Base-by-base conservation (phyloP, 768 basidiomycete genomes). In the Sistotremastrum suecicum region DNA sequence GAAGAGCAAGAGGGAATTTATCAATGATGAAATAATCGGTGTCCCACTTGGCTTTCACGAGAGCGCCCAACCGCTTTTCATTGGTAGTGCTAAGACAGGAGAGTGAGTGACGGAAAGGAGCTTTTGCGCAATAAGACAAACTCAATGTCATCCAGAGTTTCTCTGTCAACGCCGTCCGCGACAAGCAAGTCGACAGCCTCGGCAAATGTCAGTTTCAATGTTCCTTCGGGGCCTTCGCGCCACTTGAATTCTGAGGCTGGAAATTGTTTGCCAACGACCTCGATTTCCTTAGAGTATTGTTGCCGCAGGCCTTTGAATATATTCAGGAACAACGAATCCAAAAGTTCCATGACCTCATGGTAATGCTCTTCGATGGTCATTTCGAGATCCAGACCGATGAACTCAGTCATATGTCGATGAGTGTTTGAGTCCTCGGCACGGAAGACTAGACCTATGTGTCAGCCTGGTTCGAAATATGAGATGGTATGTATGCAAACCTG, bases 1-100 rank as follows among this genome's bases (percentile, higher is more conserved):
- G 84, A 48, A 98, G 78, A 35, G 74, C 83, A 63, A 92, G 72
- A 4, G 95, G 95, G 75, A 98, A 99, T 65, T 98, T 99, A 73
- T 99, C 95, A 54, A 99, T 81, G 63, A 98, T 98, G 68, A 85
- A 99, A 69, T 97, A 99, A 64, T 99, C 95, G 39, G 89, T 97
- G 56, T 90, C 79, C 60, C 95, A 94, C 65, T 95, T 97, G 43
- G 77, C 81, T 59, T 82, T 87, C 55, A 99, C 79, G 45, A 98
- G 67, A 41, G 80, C 70, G 20, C 95, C 95, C 35, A 99, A 80
- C 49, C 83, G 74, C 67, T 85, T 94, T 66, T 99, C 95, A 59
- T 94, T 91, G 60, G 86, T 83, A 12, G 95, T 99, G 68, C 90
- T 92, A 50, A 51, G 47, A 42, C 39, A 20, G 28, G 28, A 43